Percentiles rank a stretch among this genome's conserved stretches.
Conservation (phyloP, 352 stramenopile species). For the Pythium biforme region DNA sequence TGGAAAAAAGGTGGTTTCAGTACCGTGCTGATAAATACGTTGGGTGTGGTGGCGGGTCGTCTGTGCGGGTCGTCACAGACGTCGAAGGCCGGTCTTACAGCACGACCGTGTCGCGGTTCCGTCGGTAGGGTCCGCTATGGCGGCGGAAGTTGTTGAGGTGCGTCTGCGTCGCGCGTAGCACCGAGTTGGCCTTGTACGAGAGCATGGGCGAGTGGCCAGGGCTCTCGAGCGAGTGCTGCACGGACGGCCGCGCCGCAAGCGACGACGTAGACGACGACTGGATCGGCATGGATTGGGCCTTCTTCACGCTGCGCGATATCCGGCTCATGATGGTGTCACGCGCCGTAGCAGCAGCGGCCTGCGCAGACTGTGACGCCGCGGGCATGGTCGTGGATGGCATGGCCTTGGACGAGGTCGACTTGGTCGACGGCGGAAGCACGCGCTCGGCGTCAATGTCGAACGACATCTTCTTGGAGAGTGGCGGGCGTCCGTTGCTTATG, state of each 20-base stretch:
- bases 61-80: too few species aligned
- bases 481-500: conserved; percentile 14
- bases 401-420: conserved; percentile 3
- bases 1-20: too few species aligned
- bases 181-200: conserved; percentile 29
- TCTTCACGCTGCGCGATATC: conserved; percentile 31
- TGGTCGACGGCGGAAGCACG: neutral
- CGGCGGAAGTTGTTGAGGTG: conserved; percentile 47
- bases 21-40: conserved; percentile 19
- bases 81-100: conserved; percentile 21
- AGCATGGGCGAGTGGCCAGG: conserved; percentile 28
- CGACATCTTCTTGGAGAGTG: conserved; percentile 27
- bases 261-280: neutral
- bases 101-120: conserved; percentile 45
- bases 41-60: neutral
- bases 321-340: conserved; percentile 28
- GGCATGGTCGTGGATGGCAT: neutral
- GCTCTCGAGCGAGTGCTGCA: conserved; percentile 13
- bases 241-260: conserved; percentile 2
- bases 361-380: neutral
- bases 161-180: conserved; percentile 19
- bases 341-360: neutral
- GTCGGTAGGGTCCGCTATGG: conserved; percentile 48
- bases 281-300: conserved; percentile 25
- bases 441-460: conserved; percentile 27